Evolutionary conservation across 768 basidiomycete genomes (phyloP), one percentile per base, ranked within the genome.

Genomic region (Mycena alexandri): DNA sequence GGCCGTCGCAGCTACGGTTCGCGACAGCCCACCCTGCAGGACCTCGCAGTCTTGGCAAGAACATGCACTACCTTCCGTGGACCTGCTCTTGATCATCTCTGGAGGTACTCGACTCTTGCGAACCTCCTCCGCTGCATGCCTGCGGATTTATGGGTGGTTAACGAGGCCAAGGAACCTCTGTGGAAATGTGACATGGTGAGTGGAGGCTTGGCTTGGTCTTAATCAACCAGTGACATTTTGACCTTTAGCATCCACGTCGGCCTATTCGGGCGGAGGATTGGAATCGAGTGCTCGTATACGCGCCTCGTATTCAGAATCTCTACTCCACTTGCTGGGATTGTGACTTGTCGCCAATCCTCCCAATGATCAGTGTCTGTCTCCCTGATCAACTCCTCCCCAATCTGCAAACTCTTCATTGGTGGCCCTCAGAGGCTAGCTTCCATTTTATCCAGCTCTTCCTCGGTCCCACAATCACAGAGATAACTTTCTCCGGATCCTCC

Each of bases 91-190:
- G 46, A 63, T 42, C 24, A n/a, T 25, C 36, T 63, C 22, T 63
- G 62, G 62, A 48, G 34, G 24, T 63, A 42, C 24, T 36, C 62
- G 22, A 5, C 22, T 25, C 44, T 56, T n/a, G 36, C 36, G 44
- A 63, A 55, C 53, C 44, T 63, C 33, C 53, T 63, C 21, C 46
- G 46, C 46, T 63, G 62, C 36, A 47, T 63, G 53, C 62, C 62
- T 41, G 33, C 53, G 4, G 62, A 63, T 63, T 48, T 63, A 50
- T 55, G 44, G 53, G 44, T 36, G 22, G 46, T 63, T n/a, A 33
- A 62, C 10, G 42, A 62, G 12, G 41, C 16, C n/a, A 10, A 16
- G 47, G 33, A 29, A 43, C 7, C 25, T 42, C 1, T 12, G 42
- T 51, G 50, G 61, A 52, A 61, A 53, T 52, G 33, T 48, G 36